Base-by-base conservation (phyloP, 495 filamentous ascomycete species). In the Neurospora intermedia region DNA sequence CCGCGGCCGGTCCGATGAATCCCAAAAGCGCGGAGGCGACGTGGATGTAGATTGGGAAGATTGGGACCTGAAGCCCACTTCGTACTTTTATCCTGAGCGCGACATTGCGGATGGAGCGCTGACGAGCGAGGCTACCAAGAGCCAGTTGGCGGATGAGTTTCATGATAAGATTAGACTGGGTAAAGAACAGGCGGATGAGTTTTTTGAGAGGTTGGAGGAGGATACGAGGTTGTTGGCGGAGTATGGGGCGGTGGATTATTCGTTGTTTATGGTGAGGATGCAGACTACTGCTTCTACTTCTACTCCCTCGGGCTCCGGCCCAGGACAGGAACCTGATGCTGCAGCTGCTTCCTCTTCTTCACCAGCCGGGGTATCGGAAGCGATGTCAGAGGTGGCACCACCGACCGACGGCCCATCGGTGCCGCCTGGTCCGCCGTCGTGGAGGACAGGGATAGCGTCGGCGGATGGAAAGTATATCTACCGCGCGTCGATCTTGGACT, bases 51-150 rank as follows among this genome's bases (percentile, higher is more conserved):
- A 84, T 10, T 93, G 90, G 90, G 89, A 92, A 73, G 86, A 85
- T 0, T 92, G 89, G 82, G 90, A 93, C 48, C 86, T 93, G 18
- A 93, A 93, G 75, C 91, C 91, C 0, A 87, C 84, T 31, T 87
- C 88, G 45, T 93, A 92, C 78, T 92, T 92, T 82, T 91, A 88
- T 74, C 91, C 91, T 0, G 90, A 92, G 80, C 82, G 91, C 1
- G 91, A 93, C 71, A 83, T 93, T 10, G 81, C 90, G 0, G 88
- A 87, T 3, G 88, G 88, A 0, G 79, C 81, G 0, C 81, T 93
- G 0, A 83, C 90, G 0, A 87, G 86, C 59, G 82, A 91, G 69
- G 85, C 84, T 4, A 90, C 89, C 13, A 84, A 89, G 74, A 83
- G 82, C 41, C 85, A 85, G 71, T 83, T 92, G 18, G 85, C 86